These are phyloP conservation scores for Coemansia sp. DNA, from an alignment of 192 early-diverging fungal genomes.

Conservation along the genomic window DNA sequence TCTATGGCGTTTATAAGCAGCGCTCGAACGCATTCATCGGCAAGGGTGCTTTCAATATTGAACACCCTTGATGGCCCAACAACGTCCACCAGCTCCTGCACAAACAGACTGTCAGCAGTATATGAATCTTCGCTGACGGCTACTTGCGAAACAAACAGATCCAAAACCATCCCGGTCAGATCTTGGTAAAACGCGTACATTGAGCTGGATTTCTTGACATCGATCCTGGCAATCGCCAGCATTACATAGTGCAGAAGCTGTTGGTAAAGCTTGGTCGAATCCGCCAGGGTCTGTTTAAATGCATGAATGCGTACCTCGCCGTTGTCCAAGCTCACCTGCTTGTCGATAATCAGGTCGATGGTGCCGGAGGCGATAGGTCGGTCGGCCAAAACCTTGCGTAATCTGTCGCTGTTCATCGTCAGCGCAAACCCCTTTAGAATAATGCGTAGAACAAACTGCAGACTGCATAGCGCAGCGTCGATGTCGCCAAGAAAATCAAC, in stretches of 20 bases:
- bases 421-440: slow-evolving; percentile 33
- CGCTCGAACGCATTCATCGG: slow-evolving; percentile 24
- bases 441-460: slow-evolving; percentile 43
- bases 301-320: slow-evolving; percentile 44
- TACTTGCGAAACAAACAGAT: slow-evolving; percentile 34
- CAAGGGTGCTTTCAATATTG: slow-evolving; percentile 34
- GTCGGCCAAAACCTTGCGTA: slow-evolving; percentile 35
- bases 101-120: slow-evolving; percentile 11
- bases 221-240: slow-evolving; percentile 35
- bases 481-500: slow-evolving; percentile 45
- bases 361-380: slow-evolving; percentile 32
- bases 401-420: slow-evolving; percentile 6
- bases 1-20: slow-evolving; percentile 31
- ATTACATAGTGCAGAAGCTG: slow-evolving; percentile 41
- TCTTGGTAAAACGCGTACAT: slow-evolving; percentile 31
- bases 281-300: slow-evolving; percentile 37
- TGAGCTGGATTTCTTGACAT: slow-evolving; percentile 24
- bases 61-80: slow-evolving; percentile 40
- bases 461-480: slow-evolving; percentile 30
- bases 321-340: slow-evolving; percentile 26
- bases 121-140: background rate
- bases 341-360: slow-evolving; percentile 38
- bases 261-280: slow-evolving; percentile 24
- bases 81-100: slow-evolving; percentile 21
- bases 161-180: slow-evolving; percentile 28